These are phyloP conservation scores for Dendrobium chrysotoxum DNA, from an alignment of 106 monocot species.

Conservation along the genomic window DNA sequence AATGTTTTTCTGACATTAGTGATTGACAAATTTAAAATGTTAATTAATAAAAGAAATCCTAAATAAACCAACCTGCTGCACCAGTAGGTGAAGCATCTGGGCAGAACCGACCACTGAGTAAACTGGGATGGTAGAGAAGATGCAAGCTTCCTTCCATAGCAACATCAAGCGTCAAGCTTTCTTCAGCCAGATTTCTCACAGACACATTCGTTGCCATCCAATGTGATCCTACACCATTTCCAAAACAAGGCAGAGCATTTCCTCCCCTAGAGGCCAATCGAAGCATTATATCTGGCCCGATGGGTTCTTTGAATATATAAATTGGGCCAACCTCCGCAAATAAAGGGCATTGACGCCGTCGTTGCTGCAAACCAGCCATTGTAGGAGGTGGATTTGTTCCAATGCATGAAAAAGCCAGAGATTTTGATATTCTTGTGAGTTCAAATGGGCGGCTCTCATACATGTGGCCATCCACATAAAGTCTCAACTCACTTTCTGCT, in stretches of 20 bases:
- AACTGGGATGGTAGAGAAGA: slow-evolving; percentile 84
- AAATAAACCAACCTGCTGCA: slow-evolving; percentile 62
- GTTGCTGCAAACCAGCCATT: slow-evolving; percentile 87
- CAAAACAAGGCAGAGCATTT: slow-evolving; percentile 79
- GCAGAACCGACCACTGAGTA: slow-evolving; percentile 80
- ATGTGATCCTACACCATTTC: slow-evolving; percentile 60
- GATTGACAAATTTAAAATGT: not conserved
- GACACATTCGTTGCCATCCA: slow-evolving; percentile 48
- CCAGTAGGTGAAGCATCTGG: slow-evolving; percentile 97
- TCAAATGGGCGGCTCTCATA: slow-evolving; percentile 91
- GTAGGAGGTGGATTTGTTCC: slow-evolving; percentile 98
- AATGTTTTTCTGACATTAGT: not conserved
- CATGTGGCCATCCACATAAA: slow-evolving; percentile 89
- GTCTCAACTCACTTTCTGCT: slow-evolving; percentile 76
- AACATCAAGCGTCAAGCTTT: slow-evolving; percentile 49
- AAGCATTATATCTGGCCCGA: slow-evolving; percentile 75
- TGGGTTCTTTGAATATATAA: slow-evolving; percentile 92
- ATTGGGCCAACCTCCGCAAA: slow-evolving; percentile 99
- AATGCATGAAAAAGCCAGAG: slow-evolving; percentile 92
- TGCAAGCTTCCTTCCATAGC: slow-evolving; percentile 74
- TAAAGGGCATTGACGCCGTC: slow-evolving; percentile 83
- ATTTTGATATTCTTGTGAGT: slow-evolving; percentile 80
- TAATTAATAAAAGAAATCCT: not conserved
- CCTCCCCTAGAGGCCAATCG: slow-evolving; percentile 74
- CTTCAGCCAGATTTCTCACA: slow-evolving; percentile 53